Evolutionary conservation across 352 stramenopile genomes (phyloP), one percentile per base, ranked within the genome.

Genomic region (Phytophthora fragariae): DNA sequence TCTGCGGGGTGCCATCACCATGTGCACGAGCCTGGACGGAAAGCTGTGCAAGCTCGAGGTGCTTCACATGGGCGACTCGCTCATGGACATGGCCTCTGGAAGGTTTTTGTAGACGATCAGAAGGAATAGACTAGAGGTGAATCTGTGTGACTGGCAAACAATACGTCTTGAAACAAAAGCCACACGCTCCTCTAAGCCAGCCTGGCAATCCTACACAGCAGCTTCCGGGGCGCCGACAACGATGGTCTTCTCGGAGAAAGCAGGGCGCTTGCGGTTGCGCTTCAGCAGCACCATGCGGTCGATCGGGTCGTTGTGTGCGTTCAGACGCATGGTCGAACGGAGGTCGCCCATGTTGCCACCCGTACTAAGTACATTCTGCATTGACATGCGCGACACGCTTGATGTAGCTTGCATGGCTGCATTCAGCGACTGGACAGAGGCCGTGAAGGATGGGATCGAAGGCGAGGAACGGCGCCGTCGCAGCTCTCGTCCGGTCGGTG

Each of bases 361-460:
- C 66, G 70, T 33, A 50, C 64, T 72, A 14, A 77, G 46, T 11
- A 73, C 73, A 46, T 84, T 90, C 15, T 85, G 74, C 46, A 80
- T 75, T 15, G 73, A 90, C 76, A 90, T 81, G 39, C 84, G 67
- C 29, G 71, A 92, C 52, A 77, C 80, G 41, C 83, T 75, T 46
- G 71, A 72, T 21, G 83, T 92, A 57, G 74, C 82, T 66, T 97
- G 88, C 66, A 95, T 94, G 21, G 85, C 86, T 17, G 86, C 76
- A 50, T 92, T 92, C 2, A 97, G 74, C 31, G 88, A 94, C 71
- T 95, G 88, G 21, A 97, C 87, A 14, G 90, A 95, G 15, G 88
- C 79, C 14, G 89, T 95, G 63, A 97, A 94, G 19, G 90, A 92
- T n/a, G 88, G 90, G 56, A 95, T 92, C n/a, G 86, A 93, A n/a